These are phyloP conservation scores for Phytophthora pini DNA, from an alignment of 352 stramenopile species.

Conservation along the genomic window DNA sequence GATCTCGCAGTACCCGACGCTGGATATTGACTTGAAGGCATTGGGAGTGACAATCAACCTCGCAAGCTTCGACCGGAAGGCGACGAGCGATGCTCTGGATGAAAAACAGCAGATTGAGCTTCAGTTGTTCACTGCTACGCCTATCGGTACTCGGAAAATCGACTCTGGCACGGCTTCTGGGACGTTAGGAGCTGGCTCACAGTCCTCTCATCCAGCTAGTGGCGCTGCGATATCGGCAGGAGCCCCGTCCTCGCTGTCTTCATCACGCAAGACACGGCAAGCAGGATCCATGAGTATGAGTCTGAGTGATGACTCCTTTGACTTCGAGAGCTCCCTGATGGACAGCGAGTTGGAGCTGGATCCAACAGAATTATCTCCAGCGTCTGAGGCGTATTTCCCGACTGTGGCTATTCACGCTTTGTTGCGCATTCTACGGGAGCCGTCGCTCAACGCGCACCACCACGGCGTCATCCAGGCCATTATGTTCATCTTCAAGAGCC, in stretches of 20 bases:
- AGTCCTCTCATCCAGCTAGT: conserved; percentile 38
- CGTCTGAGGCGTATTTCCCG: conserved; percentile 96
- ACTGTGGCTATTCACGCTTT: conserved; percentile 97
- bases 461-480: conserved; percentile 97
- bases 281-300: conserved; percentile 30
- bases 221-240: conserved; percentile 24
- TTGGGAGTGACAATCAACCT: conserved; percentile 65
- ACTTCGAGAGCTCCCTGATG: conserved; percentile 75
- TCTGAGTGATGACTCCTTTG: conserved; percentile 52
- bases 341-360: conserved; percentile 73
- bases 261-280: conserved; percentile 36
- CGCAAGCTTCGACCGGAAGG: conserved; percentile 59
- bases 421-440: conserved; percentile 96
- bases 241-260: conserved; percentile 25
- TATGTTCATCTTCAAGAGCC: conserved; percentile 99
- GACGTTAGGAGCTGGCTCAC: conserved; percentile 29
- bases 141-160: conserved; percentile 81
- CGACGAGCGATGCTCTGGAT: conserved; percentile 68
- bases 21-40: conserved; percentile 68
- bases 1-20: conserved; percentile 47
- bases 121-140: conserved; percentile 83
- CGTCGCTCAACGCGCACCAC: conserved; percentile 95
- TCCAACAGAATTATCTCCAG: conserved; percentile 70
- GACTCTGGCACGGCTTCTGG: conserved; percentile 38
- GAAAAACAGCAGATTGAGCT: conserved; percentile 91